phyloP scores from a whole-genome alignment of 768 basidiomycete species.

The Boletus vinaceobasis region DNA sequence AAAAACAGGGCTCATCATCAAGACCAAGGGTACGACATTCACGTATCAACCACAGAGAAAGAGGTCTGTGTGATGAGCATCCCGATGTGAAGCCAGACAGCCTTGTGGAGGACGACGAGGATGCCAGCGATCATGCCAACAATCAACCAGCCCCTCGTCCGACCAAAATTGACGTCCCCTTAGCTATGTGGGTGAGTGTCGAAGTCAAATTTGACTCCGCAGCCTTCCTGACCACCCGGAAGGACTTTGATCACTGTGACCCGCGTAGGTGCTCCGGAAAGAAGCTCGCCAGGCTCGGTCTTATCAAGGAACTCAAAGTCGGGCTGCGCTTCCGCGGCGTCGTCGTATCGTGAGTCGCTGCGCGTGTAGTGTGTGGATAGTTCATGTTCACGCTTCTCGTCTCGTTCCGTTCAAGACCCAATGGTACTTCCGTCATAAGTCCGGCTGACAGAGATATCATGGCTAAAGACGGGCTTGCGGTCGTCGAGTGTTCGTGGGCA shows the following conservation, averaged over 20 bases:
- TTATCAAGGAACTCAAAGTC: constrained; percentile 80
- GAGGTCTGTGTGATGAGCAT: not conserved
- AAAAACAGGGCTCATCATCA: not conserved
- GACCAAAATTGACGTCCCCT: constrained; percentile 51
- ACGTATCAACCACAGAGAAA: not conserved
- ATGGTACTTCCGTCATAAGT: constrained; percentile 72
- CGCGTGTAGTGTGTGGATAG: not conserved
- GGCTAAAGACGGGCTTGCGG: constrained; percentile 73
- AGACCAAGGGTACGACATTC: not conserved
- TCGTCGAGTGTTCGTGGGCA: constrained; percentile 99
- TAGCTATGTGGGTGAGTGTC: constrained; percentile 91
- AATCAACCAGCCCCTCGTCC: not conserved
- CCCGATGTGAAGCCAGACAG: not conserved
- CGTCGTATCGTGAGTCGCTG: constrained; percentile 79
- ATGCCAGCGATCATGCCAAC: not conserved
- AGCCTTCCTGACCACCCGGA: not conserved
- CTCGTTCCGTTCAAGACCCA: constrained; percentile 55
- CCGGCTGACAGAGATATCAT: constrained; percentile 85
- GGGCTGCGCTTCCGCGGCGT: constrained; percentile 87
- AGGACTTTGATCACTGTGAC: constrained; percentile 99
- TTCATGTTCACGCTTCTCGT: not conserved
- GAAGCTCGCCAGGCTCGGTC: constrained; percentile 79
- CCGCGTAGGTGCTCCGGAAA: constrained; percentile 86
- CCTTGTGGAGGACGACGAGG: not conserved
- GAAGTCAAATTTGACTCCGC: not conserved